Base-by-base conservation (phyloP, 2,329 filamentous ascomycete species). In the Arthrinium phaeospermum region DNA sequence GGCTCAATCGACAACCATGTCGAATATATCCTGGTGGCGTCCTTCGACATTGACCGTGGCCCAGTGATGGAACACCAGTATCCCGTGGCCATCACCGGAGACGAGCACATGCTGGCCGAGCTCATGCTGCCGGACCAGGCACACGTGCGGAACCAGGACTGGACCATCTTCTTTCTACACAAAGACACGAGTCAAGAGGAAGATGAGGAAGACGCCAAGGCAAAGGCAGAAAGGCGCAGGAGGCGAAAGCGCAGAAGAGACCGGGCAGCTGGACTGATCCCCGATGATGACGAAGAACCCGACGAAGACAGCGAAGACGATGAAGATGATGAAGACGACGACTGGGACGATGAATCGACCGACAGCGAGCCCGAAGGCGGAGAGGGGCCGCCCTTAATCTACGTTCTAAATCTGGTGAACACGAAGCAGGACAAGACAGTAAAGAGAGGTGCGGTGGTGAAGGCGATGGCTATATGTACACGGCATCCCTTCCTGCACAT, bases 41-140 rank as follows among this genome's bases (percentile, higher is more conserved):
- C 95, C 2, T 99, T 99, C 83, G 95, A 98, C 82, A 97, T 98
- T 78, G 96, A 98, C 82, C 91, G 94, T 70, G 96, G 96, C 3
- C 96, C 96, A 67, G 91, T 98, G 77, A 98, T 99, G 96, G 96
- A 99, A 81, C 95, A 99, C 81, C 96, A 99, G 81, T 99, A 96
- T 80, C 96, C 96, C 0, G 92, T 94, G 57, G 92, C 96, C 69
- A 98, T 99, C 74, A 98, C 95, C 69, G 96, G 96, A 45, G 96
- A 99, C 81, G 96, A 99, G 85, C 93, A 97, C 79, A 98, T 98
- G 95, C 85, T 99, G 79, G 96, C 96, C 8, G 96, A 99, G 85
- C 90, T 99, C 79, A 99, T 99, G 96, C 86, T 99, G 81, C 96
- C 96, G 0, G 96, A 99, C 82, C 96, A 98, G 83, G 95, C 96